phyloP scores from a whole-genome alignment of 2,329 filamentous ascomycete genomes.

The Trichocomaceae sp. region DNA sequence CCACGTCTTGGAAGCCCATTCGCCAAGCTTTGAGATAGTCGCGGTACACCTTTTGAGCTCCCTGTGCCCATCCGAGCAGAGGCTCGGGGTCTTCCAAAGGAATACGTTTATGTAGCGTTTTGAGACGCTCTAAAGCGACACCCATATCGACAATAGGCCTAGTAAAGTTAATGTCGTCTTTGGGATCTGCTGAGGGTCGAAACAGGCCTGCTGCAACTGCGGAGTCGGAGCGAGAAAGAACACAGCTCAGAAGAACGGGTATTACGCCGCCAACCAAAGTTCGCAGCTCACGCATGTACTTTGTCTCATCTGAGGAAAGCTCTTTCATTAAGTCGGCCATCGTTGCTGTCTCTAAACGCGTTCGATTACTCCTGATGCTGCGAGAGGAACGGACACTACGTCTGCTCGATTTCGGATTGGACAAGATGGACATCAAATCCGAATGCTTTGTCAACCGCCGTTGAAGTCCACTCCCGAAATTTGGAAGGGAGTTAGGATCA shows the following conservation, averaged over 20 bases:
- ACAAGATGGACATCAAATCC: constrained; percentile 88
- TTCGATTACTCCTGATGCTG: constrained; percentile 69
- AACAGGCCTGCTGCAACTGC: constrained; percentile 62
- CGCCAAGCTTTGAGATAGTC: constrained; percentile 86
- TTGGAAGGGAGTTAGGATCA: constrained; percentile 37
- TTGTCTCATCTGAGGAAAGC: constrained; percentile 72
- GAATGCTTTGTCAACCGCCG: constrained; percentile 83
- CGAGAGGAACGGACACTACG: constrained; percentile 68
- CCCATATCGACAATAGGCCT: constrained; percentile 94
- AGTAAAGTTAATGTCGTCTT: constrained; percentile 59
- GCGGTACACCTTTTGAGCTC: constrained; percentile 69
- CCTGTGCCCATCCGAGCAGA: constrained; percentile 74
- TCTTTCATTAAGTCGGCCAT: constrained; percentile 71
- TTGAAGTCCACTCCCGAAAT: constrained; percentile 51
- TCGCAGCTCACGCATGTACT: constrained; percentile 85
- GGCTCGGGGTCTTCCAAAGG: constrained; percentile 65
- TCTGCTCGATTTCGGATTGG: constrained; percentile 54
- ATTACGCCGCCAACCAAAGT: constrained; percentile 93
- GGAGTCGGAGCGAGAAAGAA: constrained; percentile 65
- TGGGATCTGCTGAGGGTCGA: constrained; percentile 47
- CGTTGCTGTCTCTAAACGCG: constrained; percentile 60
- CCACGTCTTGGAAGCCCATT: constrained; percentile 86
- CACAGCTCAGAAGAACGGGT: constrained; percentile 79
- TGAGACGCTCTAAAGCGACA: constrained; percentile 76
- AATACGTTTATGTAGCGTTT: constrained; percentile 70